These are phyloP conservation scores for Theobroma cacao DNA, from an alignment of 345 rosid species.

Conservation along the genomic window DNA sequence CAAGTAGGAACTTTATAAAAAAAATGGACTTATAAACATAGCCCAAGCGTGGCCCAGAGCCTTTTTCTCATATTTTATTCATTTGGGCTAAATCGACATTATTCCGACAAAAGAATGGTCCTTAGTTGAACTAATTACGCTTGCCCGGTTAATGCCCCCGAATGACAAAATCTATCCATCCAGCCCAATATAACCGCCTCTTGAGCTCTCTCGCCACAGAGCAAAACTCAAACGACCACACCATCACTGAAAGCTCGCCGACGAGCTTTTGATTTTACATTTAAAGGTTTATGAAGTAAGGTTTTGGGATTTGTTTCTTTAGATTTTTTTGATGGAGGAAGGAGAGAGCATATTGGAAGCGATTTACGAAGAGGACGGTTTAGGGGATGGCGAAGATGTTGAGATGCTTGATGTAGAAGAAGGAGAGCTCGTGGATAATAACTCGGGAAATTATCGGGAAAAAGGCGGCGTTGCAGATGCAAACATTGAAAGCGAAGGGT, in stretches of 20 bases:
- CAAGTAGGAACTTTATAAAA: too few species aligned
- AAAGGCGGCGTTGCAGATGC: conserved; percentile 14
- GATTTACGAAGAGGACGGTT: conserved; percentile 42
- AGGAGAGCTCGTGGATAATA: conserved; percentile 65
- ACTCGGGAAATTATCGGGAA: conserved; percentile 17
- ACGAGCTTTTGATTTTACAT: background rate
- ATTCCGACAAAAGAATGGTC: background rate
- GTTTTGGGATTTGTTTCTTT: background rate
- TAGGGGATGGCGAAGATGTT: conserved; percentile 50
- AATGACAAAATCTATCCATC: background rate
- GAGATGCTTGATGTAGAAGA: conserved; percentile 91
- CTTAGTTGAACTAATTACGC: background rate
- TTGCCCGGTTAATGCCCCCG: background rate
- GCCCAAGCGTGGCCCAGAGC: background rate
- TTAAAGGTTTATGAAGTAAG: background rate
- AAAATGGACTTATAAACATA: background rate
- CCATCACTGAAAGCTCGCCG: background rate
- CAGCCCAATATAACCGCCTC: background rate
- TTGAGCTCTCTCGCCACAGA: background rate
- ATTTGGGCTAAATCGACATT: background rate
- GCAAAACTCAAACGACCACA: background rate
- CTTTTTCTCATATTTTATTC: background rate
- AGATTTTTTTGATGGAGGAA: conserved; percentile 44
- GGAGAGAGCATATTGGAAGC: conserved; percentile 54
- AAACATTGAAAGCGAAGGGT: conserved; percentile 26